Evolutionary conservation across 768 basidiomycete species (phyloP).

Genomic region (Pleurotus djamor): DNA sequence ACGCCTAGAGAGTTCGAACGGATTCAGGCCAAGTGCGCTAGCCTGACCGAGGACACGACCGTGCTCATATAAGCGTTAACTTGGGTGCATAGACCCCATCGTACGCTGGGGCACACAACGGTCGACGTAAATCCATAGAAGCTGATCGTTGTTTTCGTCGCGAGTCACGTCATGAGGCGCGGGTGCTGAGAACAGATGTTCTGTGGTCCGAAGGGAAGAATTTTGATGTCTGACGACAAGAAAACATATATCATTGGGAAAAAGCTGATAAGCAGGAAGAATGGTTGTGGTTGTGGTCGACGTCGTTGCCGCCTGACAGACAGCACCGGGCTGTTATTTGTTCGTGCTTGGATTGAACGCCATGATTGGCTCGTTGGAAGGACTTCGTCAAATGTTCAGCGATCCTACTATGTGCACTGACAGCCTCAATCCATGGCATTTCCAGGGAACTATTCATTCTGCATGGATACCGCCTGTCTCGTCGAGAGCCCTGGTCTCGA

Average conservation of each 20-base stretch:
- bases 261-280: not conserved
- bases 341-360: not conserved
- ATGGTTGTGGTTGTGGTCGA: not conserved
- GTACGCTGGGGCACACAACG: too few species aligned
- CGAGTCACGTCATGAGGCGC: too few species aligned
- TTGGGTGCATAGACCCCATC: too few species aligned
- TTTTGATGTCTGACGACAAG: not conserved
- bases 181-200: not conserved
- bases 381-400: not conserved
- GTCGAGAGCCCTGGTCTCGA: not conserved
- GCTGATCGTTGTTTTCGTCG: too few species aligned
- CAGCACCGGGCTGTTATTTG: not conserved
- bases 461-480: conserved; percentile 4
- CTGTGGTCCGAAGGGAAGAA: not conserved
- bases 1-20: too few species aligned
- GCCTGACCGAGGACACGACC: too few species aligned
- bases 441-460: conserved; percentile 3
- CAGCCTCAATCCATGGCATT: conserved; percentile 4
- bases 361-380: not conserved
- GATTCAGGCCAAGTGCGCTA: too few species aligned
- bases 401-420: not conserved
- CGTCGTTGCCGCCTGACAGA: not conserved
- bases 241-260: not conserved
- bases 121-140: too few species aligned
- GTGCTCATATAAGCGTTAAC: too few species aligned